phyloP scores from a whole-genome alignment of 208 protist species.

The Leptomonas seymouri region DNA sequence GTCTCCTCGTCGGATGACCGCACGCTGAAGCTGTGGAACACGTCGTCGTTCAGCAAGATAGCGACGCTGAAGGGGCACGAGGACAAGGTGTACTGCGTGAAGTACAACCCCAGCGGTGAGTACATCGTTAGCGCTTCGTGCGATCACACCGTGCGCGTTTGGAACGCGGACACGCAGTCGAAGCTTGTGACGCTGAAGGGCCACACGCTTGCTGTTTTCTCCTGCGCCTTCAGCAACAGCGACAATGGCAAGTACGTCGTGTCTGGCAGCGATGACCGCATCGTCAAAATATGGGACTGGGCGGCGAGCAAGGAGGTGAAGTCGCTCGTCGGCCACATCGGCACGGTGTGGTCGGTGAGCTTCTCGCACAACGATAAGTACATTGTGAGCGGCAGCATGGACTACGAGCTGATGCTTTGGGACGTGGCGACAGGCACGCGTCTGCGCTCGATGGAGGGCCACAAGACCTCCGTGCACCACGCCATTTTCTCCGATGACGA shows the following conservation, averaged over 20 bases:
- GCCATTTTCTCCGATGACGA: slow-evolving; percentile 80
- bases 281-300: slow-evolving; percentile 91
- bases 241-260: slow-evolving; percentile 78
- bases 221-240: slow-evolving; percentile 79
- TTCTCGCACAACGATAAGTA: slow-evolving; percentile 75
- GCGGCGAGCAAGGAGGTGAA: slow-evolving; percentile 51
- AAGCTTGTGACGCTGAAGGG: slow-evolving; percentile 70
- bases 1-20: slow-evolving; percentile 78
- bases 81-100: slow-evolving; percentile 92
- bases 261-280: slow-evolving; percentile 81
- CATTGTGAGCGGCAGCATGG: slow-evolving; percentile 84
- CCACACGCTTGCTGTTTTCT: slow-evolving; percentile 83
- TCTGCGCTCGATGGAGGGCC: slow-evolving; percentile 63
- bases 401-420: slow-evolving; percentile 87
- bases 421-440: slow-evolving; percentile 49
- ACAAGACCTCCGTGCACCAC: slow-evolving; percentile 83
- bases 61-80: slow-evolving; percentile 94
- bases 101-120: slow-evolving; percentile 89
- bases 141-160: slow-evolving; percentile 82
- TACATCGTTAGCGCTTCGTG: slow-evolving; percentile 86
- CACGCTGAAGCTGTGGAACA: slow-evolving; percentile 86
- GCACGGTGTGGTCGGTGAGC: slow-evolving; percentile 80
- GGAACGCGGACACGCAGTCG: slow-evolving; percentile 69
- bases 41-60: slow-evolving; percentile 64
- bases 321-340: slow-evolving; percentile 75